Conservation (phyloP, 257 asterid species). For the Ilex aquifolium region DNA sequence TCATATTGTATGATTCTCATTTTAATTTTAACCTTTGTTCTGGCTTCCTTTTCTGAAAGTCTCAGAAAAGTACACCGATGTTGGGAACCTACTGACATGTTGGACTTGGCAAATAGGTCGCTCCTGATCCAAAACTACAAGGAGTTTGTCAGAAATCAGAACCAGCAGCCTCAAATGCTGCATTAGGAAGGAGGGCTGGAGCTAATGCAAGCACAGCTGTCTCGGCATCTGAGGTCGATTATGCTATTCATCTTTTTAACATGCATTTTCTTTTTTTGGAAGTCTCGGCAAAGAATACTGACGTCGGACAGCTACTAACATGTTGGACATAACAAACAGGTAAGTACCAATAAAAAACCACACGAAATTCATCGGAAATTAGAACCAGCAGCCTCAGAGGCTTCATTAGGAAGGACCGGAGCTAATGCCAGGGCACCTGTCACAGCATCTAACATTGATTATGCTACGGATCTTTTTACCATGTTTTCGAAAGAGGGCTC, state of each 20-base stretch:
- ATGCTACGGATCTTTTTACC: too few species aligned
- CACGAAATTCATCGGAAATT: too few species aligned
- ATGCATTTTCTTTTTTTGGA: slow-evolving; percentile 10
- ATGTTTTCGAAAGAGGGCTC: too few species aligned
- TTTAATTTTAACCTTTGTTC: neutral
- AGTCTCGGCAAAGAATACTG: neutral
- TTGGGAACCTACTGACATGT: neutral
- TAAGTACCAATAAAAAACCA: too few species aligned
- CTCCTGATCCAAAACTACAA: slow-evolving; percentile 5
- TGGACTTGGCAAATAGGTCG: slow-evolving; percentile 6
- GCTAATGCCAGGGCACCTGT: too few species aligned
- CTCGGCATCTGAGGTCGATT: slow-evolving; percentile 9
- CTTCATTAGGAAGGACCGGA: too few species aligned
- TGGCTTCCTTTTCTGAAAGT: too few species aligned
- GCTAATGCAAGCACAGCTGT: slow-evolving; percentile 3
- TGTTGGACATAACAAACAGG: too few species aligned
- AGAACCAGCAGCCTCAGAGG: too few species aligned
- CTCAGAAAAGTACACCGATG: neutral
- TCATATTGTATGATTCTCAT: neutral
- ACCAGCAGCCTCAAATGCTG: slow-evolving; percentile 1
- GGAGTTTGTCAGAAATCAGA: slow-evolving; percentile 8
- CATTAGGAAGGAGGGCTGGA: slow-evolving; percentile 10
- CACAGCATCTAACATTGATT: too few species aligned
- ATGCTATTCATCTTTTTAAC: slow-evolving; percentile 19
- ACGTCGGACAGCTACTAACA: too few species aligned